phyloP scores from a whole-genome alignment of 164 flowering plant genomes.

The Stephania japonica region DNA sequence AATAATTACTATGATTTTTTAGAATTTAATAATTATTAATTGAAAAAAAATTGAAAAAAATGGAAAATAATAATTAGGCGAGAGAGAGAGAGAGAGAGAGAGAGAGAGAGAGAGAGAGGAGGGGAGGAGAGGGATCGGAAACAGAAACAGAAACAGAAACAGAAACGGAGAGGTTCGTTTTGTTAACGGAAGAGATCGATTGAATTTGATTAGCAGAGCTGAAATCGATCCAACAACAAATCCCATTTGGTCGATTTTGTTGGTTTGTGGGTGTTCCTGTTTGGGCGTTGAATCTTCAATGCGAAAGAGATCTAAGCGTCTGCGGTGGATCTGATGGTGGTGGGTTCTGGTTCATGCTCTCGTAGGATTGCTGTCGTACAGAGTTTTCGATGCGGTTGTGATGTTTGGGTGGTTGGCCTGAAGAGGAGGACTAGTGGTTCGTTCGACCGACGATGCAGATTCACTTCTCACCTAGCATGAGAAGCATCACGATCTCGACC shows the following conservation, averaged over 20 bases:
- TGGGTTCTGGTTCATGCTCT: neutral
- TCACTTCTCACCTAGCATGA: conserved; percentile 99
- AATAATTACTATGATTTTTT: too few relatives aligned
- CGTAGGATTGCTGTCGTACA: neutral
- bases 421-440: neutral
- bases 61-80: neutral
- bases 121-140: neutral
- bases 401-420: neutral
- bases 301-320: neutral
- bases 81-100: neutral
- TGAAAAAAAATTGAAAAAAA: neutral
- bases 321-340: neutral
- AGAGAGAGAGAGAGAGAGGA: neutral
- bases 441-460: conserved; percentile 77
- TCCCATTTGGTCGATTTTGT: neutral
- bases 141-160: neutral
- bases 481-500: conserved; percentile 91
- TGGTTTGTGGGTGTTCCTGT: neutral
- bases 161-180: neutral
- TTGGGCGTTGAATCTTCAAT: neutral
- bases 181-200: neutral
- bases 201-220: neutral
- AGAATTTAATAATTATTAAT: too few relatives aligned
- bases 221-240: neutral
- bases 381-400: conserved; percentile 13